phyloP scores from a whole-genome alignment of 2,329 filamentous ascomycete genomes.

The Aureobasidium sp. region DNA sequence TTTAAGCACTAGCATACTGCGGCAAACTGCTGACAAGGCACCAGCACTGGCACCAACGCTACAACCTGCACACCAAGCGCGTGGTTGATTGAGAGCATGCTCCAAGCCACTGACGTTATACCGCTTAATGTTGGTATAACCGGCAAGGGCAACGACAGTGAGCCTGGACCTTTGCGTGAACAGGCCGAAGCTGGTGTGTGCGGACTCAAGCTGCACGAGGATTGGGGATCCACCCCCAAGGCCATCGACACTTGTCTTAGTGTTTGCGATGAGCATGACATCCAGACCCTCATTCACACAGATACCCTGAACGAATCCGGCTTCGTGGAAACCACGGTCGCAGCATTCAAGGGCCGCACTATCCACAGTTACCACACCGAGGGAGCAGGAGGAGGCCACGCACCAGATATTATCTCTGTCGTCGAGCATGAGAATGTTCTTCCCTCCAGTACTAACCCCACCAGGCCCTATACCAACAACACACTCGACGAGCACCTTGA shows the following conservation, averaged over 20 bases:
- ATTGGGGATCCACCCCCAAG: conserved; percentile 87
- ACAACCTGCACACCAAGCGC: conserved; percentile 89
- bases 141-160: conserved; percentile 84
- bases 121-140: conserved; percentile 88
- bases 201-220: conserved; percentile 89
- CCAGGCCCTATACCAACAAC: conserved; percentile 80
- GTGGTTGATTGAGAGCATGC: conserved; percentile 77
- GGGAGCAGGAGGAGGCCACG: conserved; percentile 88
- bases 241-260: conserved; percentile 79
- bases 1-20: no score
- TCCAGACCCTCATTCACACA: conserved; percentile 91
- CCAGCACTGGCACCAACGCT: conserved; percentile 74
- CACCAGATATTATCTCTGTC: conserved; percentile 89
- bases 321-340: conserved; percentile 88
- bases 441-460: conserved; percentile 86
- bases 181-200: conserved; percentile 77
- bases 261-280: conserved; percentile 83
- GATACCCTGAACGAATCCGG: conserved; percentile 95
- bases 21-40: neutral
- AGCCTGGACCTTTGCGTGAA: conserved; percentile 60
- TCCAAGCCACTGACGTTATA: conserved; percentile 72
- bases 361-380: conserved; percentile 98
- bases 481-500: conserved; percentile 94
- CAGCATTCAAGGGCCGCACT: conserved; percentile 73
- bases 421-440: conserved; percentile 84